phyloP scores from a whole-genome alignment of 176 grass and related monocot species.

The Puya raimondii region DNA sequence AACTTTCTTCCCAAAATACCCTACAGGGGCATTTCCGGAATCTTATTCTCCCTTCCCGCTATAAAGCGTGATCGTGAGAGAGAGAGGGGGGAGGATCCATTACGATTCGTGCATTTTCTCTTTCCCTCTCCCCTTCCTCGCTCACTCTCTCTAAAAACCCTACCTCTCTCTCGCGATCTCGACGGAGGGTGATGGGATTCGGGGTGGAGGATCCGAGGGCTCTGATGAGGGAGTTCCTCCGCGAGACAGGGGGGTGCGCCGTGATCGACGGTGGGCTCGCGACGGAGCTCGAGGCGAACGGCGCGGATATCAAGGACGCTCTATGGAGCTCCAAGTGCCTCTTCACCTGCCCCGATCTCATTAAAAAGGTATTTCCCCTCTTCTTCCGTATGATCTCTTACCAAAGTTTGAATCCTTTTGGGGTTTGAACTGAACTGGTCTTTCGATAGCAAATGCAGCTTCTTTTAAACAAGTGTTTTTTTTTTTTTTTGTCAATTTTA shows the following conservation, averaged over 20 bases:
- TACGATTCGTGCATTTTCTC: not conserved
- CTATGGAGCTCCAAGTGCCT: constrained; percentile 65
- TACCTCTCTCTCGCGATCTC: not conserved
- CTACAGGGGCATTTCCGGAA: not conserved
- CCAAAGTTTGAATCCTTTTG: not conserved
- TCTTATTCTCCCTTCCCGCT: not conserved
- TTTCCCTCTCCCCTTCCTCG: not conserved
- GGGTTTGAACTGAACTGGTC: not conserved
- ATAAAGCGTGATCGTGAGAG: not conserved
- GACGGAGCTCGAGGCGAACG: constrained; percentile 66
- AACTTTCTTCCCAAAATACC: not conserved
- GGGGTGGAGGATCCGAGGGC: not conserved
- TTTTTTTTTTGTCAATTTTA: no score
- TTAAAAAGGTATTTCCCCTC: constrained; percentile 30
- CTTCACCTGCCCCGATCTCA: constrained; percentile 51
- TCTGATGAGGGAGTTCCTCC: constrained; percentile 25
- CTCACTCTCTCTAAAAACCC: not conserved
- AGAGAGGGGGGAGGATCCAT: no score
- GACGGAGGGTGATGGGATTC: not conserved
- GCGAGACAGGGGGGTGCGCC: constrained; percentile 31
- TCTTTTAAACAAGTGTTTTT: no score
- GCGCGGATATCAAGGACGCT: constrained; percentile 49
- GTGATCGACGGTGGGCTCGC: constrained; percentile 60
- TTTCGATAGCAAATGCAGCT: not conserved
- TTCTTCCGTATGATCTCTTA: not conserved